Percentiles rank a stretch among this genome's conserved stretches.
These are phyloP conservation scores for Dipodascopsis uninucleata DNA, from an alignment of 805 yeast species.

Conservation along the genomic window DNA sequence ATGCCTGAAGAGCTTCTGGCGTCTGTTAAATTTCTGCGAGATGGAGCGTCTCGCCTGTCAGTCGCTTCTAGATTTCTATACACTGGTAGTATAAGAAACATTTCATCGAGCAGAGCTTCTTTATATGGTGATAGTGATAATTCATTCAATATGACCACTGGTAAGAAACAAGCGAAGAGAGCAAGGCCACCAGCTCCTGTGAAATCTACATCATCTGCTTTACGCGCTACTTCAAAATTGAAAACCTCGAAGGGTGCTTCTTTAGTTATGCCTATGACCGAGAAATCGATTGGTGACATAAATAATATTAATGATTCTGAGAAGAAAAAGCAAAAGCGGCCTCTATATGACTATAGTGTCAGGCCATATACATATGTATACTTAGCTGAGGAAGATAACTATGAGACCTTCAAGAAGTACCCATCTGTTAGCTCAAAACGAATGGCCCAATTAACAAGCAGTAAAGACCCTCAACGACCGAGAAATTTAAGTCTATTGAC, in stretches of 20 bases:
- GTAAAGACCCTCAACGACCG: slow-evolving; percentile 47
- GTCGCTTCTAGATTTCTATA: too few relatives aligned
- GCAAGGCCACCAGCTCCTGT: slow-evolving; percentile 1
- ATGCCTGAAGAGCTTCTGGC: too few relatives aligned
- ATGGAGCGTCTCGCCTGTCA: too few relatives aligned
- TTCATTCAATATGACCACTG: slow-evolving; percentile 8
- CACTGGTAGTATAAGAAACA: too few relatives aligned
- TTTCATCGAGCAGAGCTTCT: too few relatives aligned
- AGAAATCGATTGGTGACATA: slow-evolving; percentile 1
- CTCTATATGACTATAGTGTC: slow-evolving; percentile 28
- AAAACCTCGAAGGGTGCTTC: slow-evolving; percentile 14
- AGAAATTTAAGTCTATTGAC: slow-evolving; percentile 63
- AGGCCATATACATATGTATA: slow-evolving; percentile 29
- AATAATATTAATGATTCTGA: slow-evolving; percentile 6
- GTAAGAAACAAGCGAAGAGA: slow-evolving; percentile 1
- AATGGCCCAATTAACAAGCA: slow-evolving; percentile 32
- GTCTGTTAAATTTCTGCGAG: too few relatives aligned
- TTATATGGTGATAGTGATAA: too few relatives aligned
- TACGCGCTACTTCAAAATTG: slow-evolving; percentile 17
- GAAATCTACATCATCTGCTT: neutral
- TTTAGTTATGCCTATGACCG: slow-evolving; percentile 6
- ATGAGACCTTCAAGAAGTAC: slow-evolving; percentile 42
- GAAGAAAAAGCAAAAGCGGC: slow-evolving; percentile 8
- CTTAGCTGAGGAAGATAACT: slow-evolving; percentile 34
- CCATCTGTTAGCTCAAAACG: slow-evolving; percentile 43